phyloP scores from a whole-genome alignment of 2,329 filamentous ascomycete genomes.

The Thelonectria blattea region DNA sequence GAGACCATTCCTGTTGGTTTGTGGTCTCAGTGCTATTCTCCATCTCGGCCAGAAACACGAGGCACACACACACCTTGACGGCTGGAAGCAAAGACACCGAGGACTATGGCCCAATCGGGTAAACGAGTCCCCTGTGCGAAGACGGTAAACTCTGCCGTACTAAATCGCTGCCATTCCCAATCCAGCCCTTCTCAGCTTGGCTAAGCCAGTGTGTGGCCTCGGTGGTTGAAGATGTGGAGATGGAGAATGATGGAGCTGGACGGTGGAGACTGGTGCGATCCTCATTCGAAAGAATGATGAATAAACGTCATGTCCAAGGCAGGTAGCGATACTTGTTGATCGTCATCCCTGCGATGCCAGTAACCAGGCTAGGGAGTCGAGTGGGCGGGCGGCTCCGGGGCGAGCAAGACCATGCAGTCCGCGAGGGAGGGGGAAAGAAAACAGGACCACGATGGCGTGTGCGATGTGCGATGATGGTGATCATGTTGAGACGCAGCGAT shows the following conservation, averaged over 20 bases:
- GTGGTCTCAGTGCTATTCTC: not conserved
- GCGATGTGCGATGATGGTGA: constrained; percentile 21
- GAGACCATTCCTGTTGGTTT: not conserved
- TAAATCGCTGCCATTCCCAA: constrained; percentile 24
- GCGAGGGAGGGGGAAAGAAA: not conserved
- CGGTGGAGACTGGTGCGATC: constrained; percentile 27
- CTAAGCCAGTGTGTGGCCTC: not conserved
- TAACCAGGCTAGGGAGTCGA: constrained; percentile 1
- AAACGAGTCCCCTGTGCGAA: constrained; percentile 15
- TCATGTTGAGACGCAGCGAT: constrained; percentile 1
- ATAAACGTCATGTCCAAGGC: constrained; percentile 15
- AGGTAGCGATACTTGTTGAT: constrained; percentile 22
- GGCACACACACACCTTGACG: not conserved
- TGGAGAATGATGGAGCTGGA: constrained; percentile 26
- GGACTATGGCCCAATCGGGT: constrained; percentile 8
- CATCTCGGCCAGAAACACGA: not conserved
- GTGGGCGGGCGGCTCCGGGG: constrained; percentile 16
- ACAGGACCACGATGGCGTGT: constrained; percentile 11
- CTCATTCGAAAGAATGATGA: constrained; percentile 21
- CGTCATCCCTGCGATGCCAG: not conserved
- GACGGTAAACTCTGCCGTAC: constrained; percentile 14
- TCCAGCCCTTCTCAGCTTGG: not conserved
- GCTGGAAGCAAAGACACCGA: not conserved
- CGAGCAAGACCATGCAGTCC: not conserved
- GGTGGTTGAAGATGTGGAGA: constrained; percentile 20